A percentile compares a stretch with the other conserved stretches of the same genome.
Evolutionary conservation across 805 yeast species (phyloP).

Genomic region (Pichia phayaonensis): DNA sequence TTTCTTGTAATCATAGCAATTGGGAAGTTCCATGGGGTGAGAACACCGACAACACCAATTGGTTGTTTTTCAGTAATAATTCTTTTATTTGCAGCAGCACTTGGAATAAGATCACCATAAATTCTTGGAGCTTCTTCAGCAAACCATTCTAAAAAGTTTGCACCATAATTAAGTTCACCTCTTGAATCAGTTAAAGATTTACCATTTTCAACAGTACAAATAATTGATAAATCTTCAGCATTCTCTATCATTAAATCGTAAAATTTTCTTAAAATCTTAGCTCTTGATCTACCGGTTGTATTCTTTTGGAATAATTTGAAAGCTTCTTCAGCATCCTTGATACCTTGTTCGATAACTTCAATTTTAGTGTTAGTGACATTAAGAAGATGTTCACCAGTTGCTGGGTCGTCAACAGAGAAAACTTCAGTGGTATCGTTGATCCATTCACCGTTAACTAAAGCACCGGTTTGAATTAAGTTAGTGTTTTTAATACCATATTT

Average conservation of each 20-base stretch:
- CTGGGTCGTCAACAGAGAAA: conserved; percentile 74
- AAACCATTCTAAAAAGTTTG: conserved; percentile 79
- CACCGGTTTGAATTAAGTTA: conserved; percentile 50
- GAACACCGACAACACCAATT: conserved; percentile 75
- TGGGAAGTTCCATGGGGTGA: conserved; percentile 85
- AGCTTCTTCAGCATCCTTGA: conserved; percentile 61
- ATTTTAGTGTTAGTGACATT: conserved; percentile 46
- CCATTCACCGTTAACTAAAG: conserved; percentile 74
- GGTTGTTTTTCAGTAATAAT: conserved; percentile 67
- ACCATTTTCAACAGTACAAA: conserved; percentile 74
- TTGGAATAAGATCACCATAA: conserved; percentile 68
- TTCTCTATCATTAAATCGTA: conserved; percentile 64
- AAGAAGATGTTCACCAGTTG: conserved; percentile 44
- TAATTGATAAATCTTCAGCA: conserved; percentile 54
- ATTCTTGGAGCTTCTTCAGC: conserved; percentile 66
- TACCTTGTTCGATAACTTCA: conserved; percentile 46
- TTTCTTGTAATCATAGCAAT: conserved; percentile 75
- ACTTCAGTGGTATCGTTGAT: conserved; percentile 32
- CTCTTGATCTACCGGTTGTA: conserved; percentile 51
- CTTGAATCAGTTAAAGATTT: conserved; percentile 58
- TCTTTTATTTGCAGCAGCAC: conserved; percentile 42
- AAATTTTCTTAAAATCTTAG: conserved; percentile 46
- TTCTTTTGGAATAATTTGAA: conserved; percentile 54
- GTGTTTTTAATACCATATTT: conserved; percentile 35
- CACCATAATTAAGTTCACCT: conserved; percentile 58